A percentile compares a stretch with the other conserved stretches of the same genome.
Conservation (phyloP, 1,284 basidiomycete genomes). For the Porogramme epimiltina region DNA sequence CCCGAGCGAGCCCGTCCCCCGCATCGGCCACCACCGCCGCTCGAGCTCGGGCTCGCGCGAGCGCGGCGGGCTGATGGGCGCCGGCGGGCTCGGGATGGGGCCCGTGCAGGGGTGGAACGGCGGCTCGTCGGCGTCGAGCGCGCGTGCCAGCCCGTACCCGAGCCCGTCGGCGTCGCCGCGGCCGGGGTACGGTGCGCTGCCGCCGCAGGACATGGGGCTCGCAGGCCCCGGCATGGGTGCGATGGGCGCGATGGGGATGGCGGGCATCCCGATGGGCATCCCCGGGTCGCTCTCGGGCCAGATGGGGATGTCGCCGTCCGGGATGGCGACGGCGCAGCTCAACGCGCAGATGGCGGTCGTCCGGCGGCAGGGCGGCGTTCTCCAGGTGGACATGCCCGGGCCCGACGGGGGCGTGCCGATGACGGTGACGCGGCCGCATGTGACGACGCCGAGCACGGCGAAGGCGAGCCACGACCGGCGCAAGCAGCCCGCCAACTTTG, state of each 20-base stretch:
- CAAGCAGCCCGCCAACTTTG: conserved; percentile 75
- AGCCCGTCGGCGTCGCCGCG: conserved; percentile 54
- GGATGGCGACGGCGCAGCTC: conserved; percentile 13
- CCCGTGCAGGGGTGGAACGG: conserved; percentile 33
- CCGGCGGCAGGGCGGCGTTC: conserved; percentile 2
- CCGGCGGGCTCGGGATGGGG: conserved; percentile 17
- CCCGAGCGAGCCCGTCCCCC: conserved; percentile 40
- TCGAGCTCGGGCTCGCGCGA: conserved; percentile 61
- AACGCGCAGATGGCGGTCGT: conserved; percentile 6
- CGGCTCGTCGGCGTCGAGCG: conserved; percentile 27
- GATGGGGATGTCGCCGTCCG: conserved; percentile 11
- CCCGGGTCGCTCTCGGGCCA: conserved; percentile 16
- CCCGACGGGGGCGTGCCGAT: conserved; percentile 24
- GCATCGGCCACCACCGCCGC: conserved; percentile 53
- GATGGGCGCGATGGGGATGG: conserved; percentile 17
- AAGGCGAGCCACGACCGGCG: conserved; percentile 72
- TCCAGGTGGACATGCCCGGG: conserved; percentile 24
- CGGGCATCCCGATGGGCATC: conserved; percentile 15
- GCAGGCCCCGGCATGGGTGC: conserved; percentile 13
- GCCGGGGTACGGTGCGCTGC: conserved; percentile 31
- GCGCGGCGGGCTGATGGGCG: conserved; percentile 24
- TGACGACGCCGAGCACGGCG: conserved; percentile 74
- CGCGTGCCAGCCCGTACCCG: conserved; percentile 55
- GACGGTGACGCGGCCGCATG: conserved; percentile 50
- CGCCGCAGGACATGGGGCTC: conserved; percentile 26